Evolutionary conservation across 495 filamentous ascomycete species (phyloP).

Genomic region (Penicillium ucsense): DNA sequence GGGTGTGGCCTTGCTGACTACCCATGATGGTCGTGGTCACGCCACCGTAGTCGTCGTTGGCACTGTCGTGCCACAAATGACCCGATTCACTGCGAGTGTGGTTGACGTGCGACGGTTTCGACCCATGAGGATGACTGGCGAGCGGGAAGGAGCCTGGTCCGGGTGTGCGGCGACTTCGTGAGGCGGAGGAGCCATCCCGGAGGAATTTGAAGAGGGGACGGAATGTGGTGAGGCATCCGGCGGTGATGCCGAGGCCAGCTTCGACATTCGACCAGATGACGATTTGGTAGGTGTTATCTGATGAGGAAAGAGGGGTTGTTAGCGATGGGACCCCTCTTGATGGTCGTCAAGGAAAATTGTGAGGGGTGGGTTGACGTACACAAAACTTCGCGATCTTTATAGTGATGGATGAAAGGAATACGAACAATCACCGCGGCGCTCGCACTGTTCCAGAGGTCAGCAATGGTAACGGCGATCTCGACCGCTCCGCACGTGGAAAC

Average conservation of each 20-base stretch:
- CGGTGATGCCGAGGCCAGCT: constrained; percentile 29
- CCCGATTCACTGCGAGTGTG: constrained; percentile 2
- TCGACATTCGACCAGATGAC: constrained; percentile 35
- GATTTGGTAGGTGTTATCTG: constrained; percentile 26
- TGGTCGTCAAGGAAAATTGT: neutral
- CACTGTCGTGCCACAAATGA: constrained; percentile 15
- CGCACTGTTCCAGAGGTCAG: constrained; percentile 10
- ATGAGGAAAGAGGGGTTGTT: neutral
- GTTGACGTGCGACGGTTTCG: constrained; percentile 6
- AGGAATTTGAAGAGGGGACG: constrained; percentile 29
- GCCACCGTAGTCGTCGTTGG: constrained; percentile 14
- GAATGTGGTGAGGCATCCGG: constrained; percentile 28
- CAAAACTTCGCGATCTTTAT: constrained; percentile 21
- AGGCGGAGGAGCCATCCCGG: constrained; percentile 17
- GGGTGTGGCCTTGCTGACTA: neutral
- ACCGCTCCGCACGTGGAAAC: no score
- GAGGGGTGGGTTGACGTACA: constrained; percentile 7
- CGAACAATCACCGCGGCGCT: constrained; percentile 26
- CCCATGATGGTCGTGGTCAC: constrained; percentile 22
- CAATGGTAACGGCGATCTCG: no score
- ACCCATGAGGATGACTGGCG: constrained; percentile 6
- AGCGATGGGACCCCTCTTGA: neutral
- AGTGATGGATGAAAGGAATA: constrained; percentile 22
- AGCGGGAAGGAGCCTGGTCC: constrained; percentile 13
- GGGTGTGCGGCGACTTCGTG: constrained; percentile 5